A percentile compares a stretch with the other conserved stretches of the same genome.
phyloP scores from a whole-genome alignment of 1,139 yeast genomes.

The Geotrichum restrictum region DNA sequence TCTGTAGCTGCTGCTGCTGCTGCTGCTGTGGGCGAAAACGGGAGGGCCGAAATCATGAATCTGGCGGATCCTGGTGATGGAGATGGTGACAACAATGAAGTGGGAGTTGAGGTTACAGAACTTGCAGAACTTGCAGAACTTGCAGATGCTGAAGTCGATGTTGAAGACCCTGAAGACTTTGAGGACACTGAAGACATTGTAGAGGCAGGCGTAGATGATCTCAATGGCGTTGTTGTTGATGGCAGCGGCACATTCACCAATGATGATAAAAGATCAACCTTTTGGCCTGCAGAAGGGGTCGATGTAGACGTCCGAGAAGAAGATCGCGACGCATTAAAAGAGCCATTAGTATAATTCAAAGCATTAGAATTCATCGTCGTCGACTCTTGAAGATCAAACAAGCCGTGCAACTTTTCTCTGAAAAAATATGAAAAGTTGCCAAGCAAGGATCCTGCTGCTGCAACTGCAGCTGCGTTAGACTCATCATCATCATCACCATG shows the following conservation, averaged over 20 bases:
- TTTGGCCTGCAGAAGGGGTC: no score
- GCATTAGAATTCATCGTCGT: background rate
- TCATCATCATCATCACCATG: background rate
- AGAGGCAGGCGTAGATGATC: background rate
- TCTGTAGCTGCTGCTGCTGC: no score
- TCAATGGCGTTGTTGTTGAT: background rate
- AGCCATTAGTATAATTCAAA: no score
- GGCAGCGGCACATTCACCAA: background rate
- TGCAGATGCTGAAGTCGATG: background rate
- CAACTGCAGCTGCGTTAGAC: no score
- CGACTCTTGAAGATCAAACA: constrained; percentile 3
- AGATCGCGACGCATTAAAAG: no score
- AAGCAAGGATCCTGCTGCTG: background rate
- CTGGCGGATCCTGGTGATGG: no score
- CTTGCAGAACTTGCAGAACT: background rate
- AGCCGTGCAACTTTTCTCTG: constrained; percentile 6
- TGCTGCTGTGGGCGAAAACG: no score
- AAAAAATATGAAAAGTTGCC: constrained; percentile 9
- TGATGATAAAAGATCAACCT: no score
- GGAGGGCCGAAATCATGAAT: no score
- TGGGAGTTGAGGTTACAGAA: background rate
- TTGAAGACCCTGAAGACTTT: background rate
- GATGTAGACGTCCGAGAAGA: no score
- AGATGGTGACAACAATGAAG: background rate
- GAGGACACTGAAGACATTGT: constrained; percentile 2